Evolutionary conservation across 768 basidiomycete species (phyloP).

Genomic region (Crepidotus variabilis): DNA sequence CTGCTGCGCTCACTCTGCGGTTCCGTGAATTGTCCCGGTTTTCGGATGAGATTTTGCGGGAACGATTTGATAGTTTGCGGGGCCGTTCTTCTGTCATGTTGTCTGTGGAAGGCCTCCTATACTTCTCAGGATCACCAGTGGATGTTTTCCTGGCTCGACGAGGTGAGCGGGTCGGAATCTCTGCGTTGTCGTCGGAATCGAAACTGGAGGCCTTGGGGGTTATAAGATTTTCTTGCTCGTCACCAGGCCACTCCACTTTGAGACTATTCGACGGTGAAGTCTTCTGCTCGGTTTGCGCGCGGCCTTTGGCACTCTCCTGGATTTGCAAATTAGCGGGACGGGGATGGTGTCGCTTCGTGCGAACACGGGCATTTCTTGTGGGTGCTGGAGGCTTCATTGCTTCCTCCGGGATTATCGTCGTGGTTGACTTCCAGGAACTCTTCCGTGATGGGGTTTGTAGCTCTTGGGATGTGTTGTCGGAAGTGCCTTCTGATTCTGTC

Average conservation of each 20-base stretch:
- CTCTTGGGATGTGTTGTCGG: constrained; percentile 19
- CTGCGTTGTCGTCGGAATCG: constrained; percentile 27
- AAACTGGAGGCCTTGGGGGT: constrained; percentile 61
- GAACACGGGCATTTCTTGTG: constrained; percentile 39
- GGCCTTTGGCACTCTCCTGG: constrained; percentile 26
- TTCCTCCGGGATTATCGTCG: not conserved
- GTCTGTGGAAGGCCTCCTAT: constrained; percentile 30
- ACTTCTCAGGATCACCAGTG: constrained; percentile 26
- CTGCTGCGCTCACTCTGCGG: constrained; percentile 59
- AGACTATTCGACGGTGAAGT: constrained; percentile 38
- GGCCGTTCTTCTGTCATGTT: constrained; percentile 26
- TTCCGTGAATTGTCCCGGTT: constrained; percentile 33
- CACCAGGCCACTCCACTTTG: constrained; percentile 50
- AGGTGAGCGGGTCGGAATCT: constrained; percentile 27
- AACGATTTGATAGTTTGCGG: constrained; percentile 43
- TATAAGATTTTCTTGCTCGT: constrained; percentile 41
- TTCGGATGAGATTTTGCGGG: constrained; percentile 47
- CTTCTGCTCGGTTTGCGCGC: constrained; percentile 27
- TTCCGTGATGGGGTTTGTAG: constrained; percentile 14
- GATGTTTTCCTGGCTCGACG: constrained; percentile 28
- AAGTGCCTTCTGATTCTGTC: constrained; percentile 12
- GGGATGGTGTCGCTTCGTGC: constrained; percentile 47
- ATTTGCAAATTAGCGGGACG: constrained; percentile 48
- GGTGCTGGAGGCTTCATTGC: constrained; percentile 30
- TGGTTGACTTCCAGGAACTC: constrained; percentile 26